These are phyloP conservation scores for Knoxia roxburghii DNA, from an alignment of 257 asterid species.

Conservation along the genomic window DNA sequence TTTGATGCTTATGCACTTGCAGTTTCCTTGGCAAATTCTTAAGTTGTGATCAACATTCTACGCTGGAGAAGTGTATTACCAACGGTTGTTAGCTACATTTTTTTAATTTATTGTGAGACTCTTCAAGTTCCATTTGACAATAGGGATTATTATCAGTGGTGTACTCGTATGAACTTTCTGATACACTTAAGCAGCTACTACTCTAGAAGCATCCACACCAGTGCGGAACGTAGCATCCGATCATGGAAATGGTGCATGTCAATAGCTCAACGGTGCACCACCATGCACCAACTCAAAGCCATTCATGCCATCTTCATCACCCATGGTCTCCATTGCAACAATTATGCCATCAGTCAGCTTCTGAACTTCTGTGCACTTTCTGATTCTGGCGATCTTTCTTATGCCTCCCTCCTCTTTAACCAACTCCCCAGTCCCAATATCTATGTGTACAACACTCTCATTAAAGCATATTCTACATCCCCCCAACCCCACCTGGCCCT, in stretches of 20 bases:
- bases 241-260: constrained; percentile 38
- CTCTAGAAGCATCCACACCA: constrained; percentile 1
- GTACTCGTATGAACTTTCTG: constrained; percentile 12
- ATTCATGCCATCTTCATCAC: constrained; percentile 60
- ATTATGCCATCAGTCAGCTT: constrained; percentile 59
- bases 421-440: constrained; percentile 50
- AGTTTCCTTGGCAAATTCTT: constrained; percentile 41
- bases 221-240: constrained; percentile 16
- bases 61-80: neutral
- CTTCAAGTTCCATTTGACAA: neutral
- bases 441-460: constrained; percentile 61
- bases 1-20: constrained; percentile 37
- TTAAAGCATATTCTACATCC: constrained; percentile 48
- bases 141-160: neutral
- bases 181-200: constrained; percentile 2
- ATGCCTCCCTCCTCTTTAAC: constrained; percentile 52
- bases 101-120: neutral
- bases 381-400: constrained; percentile 39
- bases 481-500: constrained; percentile 36
- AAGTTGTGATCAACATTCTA: neutral
- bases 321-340: constrained; percentile 46
- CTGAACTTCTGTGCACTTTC: constrained; percentile 47
- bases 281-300: constrained; percentile 51
- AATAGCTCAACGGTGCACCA: constrained; percentile 35
- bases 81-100: neutral